Evolutionary conservation across 164 flowering plant species (phyloP).

Genomic region (Tetrastigma voinierianum): DNA sequence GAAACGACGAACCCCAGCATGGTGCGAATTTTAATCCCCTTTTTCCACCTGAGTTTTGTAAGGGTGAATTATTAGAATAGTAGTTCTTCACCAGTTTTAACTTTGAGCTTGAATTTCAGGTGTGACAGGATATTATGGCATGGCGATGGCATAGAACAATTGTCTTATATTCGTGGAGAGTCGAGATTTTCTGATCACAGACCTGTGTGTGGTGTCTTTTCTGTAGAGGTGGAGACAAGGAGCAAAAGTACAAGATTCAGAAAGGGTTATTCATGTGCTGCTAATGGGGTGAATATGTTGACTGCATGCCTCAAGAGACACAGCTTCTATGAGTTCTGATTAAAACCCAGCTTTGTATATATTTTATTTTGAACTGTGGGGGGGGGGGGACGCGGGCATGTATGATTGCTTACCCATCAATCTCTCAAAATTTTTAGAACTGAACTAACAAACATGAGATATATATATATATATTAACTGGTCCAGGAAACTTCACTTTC

Average conservation of each 20-base stretch:
- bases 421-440: background rate
- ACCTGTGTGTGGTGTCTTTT: constrained; percentile 81
- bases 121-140: constrained; percentile 93
- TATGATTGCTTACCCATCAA: background rate
- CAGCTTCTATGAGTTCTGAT: constrained; percentile 40
- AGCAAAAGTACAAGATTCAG: constrained; percentile 31
- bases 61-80: background rate
- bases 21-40: constrained; percentile 51
- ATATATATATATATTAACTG: too few relatives aligned
- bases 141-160: constrained; percentile 72
- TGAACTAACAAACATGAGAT: background rate
- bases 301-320: constrained; percentile 48
- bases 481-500: too few relatives aligned
- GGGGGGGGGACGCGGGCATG: background rate
- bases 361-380: too few relatives aligned
- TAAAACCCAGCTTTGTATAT: constrained; percentile 5
- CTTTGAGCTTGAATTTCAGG: constrained; percentile 53
- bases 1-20: constrained; percentile 91
- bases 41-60: too few relatives aligned
- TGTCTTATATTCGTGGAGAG: constrained; percentile 76
- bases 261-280: constrained; percentile 49
- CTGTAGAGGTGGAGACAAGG: constrained; percentile 43
- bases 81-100: background rate
- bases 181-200: constrained; percentile 98
- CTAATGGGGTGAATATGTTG: constrained; percentile 28